Percentiles rank a stretch among this genome's conserved stretches.
phyloP scores from a whole-genome alignment of 176 grass and related monocot species.

The Ensete glaucum region DNA sequence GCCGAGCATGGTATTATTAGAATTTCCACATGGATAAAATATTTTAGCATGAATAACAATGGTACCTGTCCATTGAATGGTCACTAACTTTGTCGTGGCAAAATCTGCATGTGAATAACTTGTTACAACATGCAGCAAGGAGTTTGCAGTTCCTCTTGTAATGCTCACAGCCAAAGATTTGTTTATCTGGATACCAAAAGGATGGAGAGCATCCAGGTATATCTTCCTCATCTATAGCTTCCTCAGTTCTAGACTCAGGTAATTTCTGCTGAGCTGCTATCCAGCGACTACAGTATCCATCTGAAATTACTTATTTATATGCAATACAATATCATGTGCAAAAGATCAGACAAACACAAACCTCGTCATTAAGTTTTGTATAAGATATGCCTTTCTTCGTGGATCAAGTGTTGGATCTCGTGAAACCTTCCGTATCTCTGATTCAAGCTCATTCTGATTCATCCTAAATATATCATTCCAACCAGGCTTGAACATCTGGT shows the following conservation, averaged over 20 bases:
- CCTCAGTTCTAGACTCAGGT: slow-evolving; percentile 30
- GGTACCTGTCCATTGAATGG: slow-evolving; percentile 83
- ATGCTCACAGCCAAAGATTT: slow-evolving; percentile 83
- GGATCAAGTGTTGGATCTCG: slow-evolving; percentile 81
- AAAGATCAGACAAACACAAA: slow-evolving; percentile 7
- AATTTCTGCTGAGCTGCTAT: slow-evolving; percentile 83
- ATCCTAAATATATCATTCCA: slow-evolving; percentile 96
- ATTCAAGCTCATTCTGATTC: slow-evolving; percentile 85
- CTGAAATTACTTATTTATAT: slow-evolving; percentile 5
- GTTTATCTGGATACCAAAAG: slow-evolving; percentile 47
- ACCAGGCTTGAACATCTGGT: slow-evolving; percentile 75
- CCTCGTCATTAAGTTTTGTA: slow-evolving; percentile 98
- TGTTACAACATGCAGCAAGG: slow-evolving; percentile 76
- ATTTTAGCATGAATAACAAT: slow-evolving; percentile 1
- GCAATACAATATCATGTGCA: background rate
- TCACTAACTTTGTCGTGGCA: slow-evolving; percentile 91
- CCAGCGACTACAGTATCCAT: slow-evolving; percentile 57
- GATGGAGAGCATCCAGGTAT: slow-evolving; percentile 45
- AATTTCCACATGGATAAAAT: background rate
- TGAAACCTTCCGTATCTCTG: slow-evolving; percentile 79
- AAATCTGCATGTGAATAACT: slow-evolving; percentile 85
- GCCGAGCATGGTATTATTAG: background rate
- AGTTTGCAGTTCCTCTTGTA: slow-evolving; percentile 95
- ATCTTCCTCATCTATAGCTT: slow-evolving; percentile 15
- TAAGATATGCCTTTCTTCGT: slow-evolving; percentile 80